A percentile compares a stretch with the other conserved stretches of the same genome.
Evolutionary conservation across 2,329 filamentous ascomycete species (phyloP).

Genomic region (Epichloe hybrida): DNA sequence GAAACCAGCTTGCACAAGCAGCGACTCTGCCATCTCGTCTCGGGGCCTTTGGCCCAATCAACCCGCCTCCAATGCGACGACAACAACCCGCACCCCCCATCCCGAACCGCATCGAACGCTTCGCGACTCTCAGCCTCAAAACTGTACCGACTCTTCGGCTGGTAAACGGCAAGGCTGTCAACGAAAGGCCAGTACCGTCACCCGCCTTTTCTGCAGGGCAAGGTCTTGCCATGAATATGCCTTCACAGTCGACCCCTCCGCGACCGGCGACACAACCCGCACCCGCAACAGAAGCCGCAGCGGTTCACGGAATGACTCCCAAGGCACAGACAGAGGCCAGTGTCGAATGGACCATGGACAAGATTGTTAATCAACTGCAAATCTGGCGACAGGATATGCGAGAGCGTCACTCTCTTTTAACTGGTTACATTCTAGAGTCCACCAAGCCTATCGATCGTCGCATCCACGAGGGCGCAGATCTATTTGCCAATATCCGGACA

Average conservation of each 20-base stretch:
- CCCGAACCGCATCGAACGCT: background rate
- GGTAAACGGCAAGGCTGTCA: background rate
- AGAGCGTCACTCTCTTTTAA: slow-evolving; percentile 30
- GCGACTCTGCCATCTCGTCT: background rate
- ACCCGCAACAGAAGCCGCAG: slow-evolving; percentile 1
- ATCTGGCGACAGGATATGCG: slow-evolving; percentile 30
- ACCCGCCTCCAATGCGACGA: slow-evolving; percentile 16
- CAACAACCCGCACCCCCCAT: background rate
- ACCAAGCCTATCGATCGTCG: slow-evolving; percentile 27
- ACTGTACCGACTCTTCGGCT: background rate
- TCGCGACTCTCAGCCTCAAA: background rate
- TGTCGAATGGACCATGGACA: slow-evolving; percentile 28
- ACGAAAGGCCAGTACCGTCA: background rate
- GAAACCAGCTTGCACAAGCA: background rate
- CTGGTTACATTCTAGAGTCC: slow-evolving; percentile 31
- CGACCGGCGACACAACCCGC: slow-evolving; percentile 2
- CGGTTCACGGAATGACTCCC: slow-evolving; percentile 8
- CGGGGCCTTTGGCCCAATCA: slow-evolving; percentile 12
- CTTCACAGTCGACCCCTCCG: slow-evolving; percentile 11
- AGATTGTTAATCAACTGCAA: slow-evolving; percentile 28
- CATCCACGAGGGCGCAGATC: slow-evolving; percentile 29
- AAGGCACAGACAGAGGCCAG: slow-evolving; percentile 12
- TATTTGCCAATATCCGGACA: slow-evolving; percentile 31
- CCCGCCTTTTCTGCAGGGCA: background rate
- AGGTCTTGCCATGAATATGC: background rate